Evolutionary conservation across 345 rosid species (phyloP), one percentile per base, ranked within the genome.

Genomic region (Firmiana major): DNA sequence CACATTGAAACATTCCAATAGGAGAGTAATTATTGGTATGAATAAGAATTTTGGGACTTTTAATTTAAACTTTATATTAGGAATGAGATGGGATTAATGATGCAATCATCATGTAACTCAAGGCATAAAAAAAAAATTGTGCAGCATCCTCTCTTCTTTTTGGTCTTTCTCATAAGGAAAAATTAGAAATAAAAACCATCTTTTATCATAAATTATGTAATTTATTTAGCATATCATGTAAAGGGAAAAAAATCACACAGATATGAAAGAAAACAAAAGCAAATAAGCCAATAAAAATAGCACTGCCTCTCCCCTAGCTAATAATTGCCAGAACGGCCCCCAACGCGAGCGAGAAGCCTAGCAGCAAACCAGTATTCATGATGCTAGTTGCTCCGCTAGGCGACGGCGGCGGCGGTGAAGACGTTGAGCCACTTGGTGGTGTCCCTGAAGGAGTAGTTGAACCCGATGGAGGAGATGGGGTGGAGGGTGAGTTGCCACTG

Each of bases 301-400:
- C 93, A 88, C 91, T 84, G 90, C 87, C 90, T 88, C 94, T 83
- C 38, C 81, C 85, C 91, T 88, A 85, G 85, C 82, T 77, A 82
- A 70, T 54, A 24, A 59, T 36, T 22, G 73, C 82, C 55, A 78
- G 17, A 15, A 71, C 11, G 4, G 81, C 54, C 51, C 84, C 87
- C 9, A 79, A 70, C 15, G 67, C 75, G 10, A 79, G 62, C 17
- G 79, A 77, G 21, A 69, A 45, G 7, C 79, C 88, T 12, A 78
- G 22, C 65, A 82, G 28, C 78, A 73, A 38, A 58, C 63, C 67
- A 12, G 43, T 58, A 9, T 70, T 22, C 26, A 51, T 43, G 62
- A 26, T 7, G 9, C 63, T 21, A 16, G 76, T 19, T 0, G 83
- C 87, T 75, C 80, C 87, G 40, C 49, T 83, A 0, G 63, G 34